Evolutionary conservation across 306 rosid species (phyloP).

Genomic region (Casuarina cunninghamiana): DNA sequence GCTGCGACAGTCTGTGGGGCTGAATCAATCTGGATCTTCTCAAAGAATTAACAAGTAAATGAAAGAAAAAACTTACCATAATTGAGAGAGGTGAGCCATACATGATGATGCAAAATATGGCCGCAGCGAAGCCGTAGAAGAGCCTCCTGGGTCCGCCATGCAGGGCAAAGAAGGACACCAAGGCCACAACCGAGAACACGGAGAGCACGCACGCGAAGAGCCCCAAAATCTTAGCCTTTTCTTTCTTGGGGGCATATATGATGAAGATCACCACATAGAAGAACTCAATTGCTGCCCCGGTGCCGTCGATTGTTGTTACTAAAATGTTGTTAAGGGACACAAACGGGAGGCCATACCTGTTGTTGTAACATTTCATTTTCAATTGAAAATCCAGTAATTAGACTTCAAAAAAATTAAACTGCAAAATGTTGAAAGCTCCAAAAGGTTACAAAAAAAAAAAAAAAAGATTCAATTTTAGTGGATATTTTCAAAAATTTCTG

Average conservation of each 20-base stretch:
- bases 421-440: no score
- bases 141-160: slow-evolving; percentile 49
- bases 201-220: slow-evolving; percentile 49
- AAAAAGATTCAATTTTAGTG: no score
- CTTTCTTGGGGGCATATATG: slow-evolving; percentile 47
- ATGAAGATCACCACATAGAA: slow-evolving; percentile 69
- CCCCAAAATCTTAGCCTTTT: slow-evolving; percentile 52
- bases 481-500: no score
- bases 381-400: background rate
- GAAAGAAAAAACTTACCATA: slow-evolving; percentile 46
- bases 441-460: no score
- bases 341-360: slow-evolving; percentile 91
- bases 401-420: no score
- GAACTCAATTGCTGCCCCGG: slow-evolving; percentile 67
- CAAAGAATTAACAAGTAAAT: no score
- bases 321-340: slow-evolving; percentile 74
- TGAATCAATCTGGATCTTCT: no score
- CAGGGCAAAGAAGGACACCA: slow-evolving; percentile 70
- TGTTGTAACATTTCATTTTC: background rate
- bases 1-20: no score
- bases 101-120: slow-evolving; percentile 81
- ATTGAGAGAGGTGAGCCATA: slow-evolving; percentile 87
- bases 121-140: slow-evolving; percentile 71
- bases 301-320: slow-evolving; percentile 72
- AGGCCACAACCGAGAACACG: slow-evolving; percentile 56